A percentile compares a stretch with the other conserved stretches of the same genome.
phyloP scores from a whole-genome alignment of 306 rosid genomes.

The Ammopiptanthus mongolicus region DNA sequence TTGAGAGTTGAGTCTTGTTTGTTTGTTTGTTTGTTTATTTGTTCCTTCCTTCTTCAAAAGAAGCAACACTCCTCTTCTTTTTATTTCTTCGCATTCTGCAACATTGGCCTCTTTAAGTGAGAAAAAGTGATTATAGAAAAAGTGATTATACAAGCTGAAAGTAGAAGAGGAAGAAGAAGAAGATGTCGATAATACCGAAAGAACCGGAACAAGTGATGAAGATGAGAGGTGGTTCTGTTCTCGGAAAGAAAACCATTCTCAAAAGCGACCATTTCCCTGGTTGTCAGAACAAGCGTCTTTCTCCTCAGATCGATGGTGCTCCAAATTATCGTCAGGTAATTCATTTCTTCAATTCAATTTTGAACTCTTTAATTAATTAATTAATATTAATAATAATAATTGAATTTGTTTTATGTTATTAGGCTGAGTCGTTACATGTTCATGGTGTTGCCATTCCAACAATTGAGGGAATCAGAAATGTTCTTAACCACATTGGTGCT shows the following conservation, averaged over 20 bases:
- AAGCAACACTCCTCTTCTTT: not conserved
- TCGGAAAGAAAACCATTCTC: slow-evolving; percentile 89
- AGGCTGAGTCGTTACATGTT: slow-evolving; percentile 70
- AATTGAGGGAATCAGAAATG: slow-evolving; percentile 67
- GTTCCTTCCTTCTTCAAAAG: not conserved
- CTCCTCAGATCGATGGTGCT: slow-evolving; percentile 93
- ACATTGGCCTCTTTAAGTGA: too few relatives aligned
- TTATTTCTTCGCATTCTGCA: not conserved
- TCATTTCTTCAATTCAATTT: not conserved
- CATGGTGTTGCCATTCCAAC: slow-evolving; percentile 97
- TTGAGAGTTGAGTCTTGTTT: too few relatives aligned
- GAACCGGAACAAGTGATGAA: slow-evolving; percentile 81
- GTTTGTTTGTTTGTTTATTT: too few relatives aligned
- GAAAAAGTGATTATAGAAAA: too few relatives aligned
- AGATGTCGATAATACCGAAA: slow-evolving; percentile 47
- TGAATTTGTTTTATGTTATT: not conserved
- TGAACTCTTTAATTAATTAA: too few relatives aligned
- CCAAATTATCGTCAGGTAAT: slow-evolving; percentile 84
- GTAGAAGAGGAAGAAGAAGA: not conserved
- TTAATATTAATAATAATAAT: too few relatives aligned
- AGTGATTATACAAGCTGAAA: too few relatives aligned
- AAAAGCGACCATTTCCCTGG: slow-evolving; percentile 98
- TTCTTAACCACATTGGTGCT: slow-evolving; percentile 74
- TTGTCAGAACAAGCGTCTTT: slow-evolving; percentile 85
- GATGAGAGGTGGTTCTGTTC: slow-evolving; percentile 71